phyloP scores from a whole-genome alignment of 2,329 filamentous ascomycete genomes.

The Pseudohalonectria lignicola region DNA sequence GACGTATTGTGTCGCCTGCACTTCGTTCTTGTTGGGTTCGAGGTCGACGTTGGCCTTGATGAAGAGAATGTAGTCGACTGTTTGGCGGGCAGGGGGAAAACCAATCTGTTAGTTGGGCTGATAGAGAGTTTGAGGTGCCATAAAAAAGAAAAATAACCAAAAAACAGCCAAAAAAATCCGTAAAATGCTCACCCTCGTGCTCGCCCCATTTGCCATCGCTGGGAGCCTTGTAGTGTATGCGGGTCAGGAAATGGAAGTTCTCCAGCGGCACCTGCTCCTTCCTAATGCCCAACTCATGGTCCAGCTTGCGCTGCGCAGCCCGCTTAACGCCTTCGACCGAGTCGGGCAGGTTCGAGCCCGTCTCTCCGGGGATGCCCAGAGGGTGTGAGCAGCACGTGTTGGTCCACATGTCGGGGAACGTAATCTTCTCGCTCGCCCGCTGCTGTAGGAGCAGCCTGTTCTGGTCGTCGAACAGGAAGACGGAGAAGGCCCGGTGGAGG shows the following conservation, averaged over 20 bases:
- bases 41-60: conserved; percentile 90
- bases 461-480: conserved; percentile 92
- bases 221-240: conserved; percentile 96
- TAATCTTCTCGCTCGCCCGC: conserved; percentile 93
- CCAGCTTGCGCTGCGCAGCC: conserved; percentile 84
- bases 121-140: too few species aligned
- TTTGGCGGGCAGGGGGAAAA: background rate
- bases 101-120: too few species aligned
- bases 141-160: background rate
- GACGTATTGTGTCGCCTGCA: conserved; percentile 75
- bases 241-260: conserved; percentile 84
- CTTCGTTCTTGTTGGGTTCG: conserved; percentile 77
- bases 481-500: conserved; percentile 92
- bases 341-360: conserved; percentile 68
- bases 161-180: background rate
- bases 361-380: conserved; percentile 83
- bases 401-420: conserved; percentile 98
- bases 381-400: conserved; percentile 99
- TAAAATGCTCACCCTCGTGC: conserved; percentile 93
- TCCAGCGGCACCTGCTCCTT: conserved; percentile 80
- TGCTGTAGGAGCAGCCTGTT: conserved; percentile 92
- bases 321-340: conserved; percentile 80
- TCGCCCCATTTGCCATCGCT: conserved; percentile 98
- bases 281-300: conserved; percentile 92
- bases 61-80: conserved; percentile 97